Percentiles rank a stretch among this genome's conserved stretches.
phyloP scores from a whole-genome alignment of 768 basidiomycete genomes.

The Cystofilobasidium ferigula region DNA sequence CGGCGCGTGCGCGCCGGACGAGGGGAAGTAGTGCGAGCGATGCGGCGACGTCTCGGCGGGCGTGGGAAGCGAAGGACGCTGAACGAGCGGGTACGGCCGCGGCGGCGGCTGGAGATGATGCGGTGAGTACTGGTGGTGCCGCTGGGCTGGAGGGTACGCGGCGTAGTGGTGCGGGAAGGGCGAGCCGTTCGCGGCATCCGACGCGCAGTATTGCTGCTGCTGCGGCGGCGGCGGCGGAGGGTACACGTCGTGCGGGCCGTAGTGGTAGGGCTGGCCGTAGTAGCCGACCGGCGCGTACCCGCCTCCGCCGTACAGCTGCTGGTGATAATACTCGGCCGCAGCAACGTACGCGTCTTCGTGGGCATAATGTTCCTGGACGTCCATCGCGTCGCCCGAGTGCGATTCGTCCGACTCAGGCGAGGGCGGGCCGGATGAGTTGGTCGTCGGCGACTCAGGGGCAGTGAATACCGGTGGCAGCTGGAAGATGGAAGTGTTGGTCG shows the following conservation, averaged over 20 bases:
- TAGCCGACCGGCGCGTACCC: neutral
- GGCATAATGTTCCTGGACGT: neutral
- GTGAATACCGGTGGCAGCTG: neutral
- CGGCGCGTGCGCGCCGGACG: neutral
- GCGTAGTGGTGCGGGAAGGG: neutral
- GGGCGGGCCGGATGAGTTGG: slow-evolving; percentile 8
- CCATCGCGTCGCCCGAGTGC: neutral
- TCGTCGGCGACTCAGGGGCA: neutral
- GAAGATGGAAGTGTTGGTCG: neutral
- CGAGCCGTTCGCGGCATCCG: too few relatives aligned
- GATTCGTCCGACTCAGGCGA: slow-evolving; percentile 2
- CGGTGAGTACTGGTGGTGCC: neutral
- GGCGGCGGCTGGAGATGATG: neutral
- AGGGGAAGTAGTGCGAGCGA: neutral
- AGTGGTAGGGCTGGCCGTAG: neutral
- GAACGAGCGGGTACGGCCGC: neutral
- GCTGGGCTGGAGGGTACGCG: too few relatives aligned
- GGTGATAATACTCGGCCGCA: neutral
- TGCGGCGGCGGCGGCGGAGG: neutral
- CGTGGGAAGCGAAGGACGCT: neutral
- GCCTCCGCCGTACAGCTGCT: too few relatives aligned
- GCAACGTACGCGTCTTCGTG: neutral
- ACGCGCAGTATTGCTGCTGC: neutral
- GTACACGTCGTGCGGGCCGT: neutral
- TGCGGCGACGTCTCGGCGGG: neutral